Percentiles rank a stretch among this genome's conserved stretches.
These are phyloP conservation scores for Nasturtium officinale DNA, from an alignment of 345 rosid genomes.

Conservation along the genomic window DNA sequence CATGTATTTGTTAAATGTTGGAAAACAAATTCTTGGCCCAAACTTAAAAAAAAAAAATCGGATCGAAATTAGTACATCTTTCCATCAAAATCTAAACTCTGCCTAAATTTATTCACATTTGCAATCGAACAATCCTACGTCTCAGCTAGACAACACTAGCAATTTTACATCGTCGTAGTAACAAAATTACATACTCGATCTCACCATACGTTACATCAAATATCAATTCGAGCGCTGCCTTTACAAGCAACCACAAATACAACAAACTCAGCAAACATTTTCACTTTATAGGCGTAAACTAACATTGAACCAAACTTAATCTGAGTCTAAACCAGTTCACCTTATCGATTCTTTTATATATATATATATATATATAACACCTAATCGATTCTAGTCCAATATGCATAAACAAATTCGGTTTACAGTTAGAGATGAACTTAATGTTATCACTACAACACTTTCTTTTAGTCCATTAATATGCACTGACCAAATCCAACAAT, in stretches of 20 bases:
- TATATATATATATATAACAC: too few species aligned
- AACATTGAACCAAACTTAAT: neutral
- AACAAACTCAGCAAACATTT: neutral
- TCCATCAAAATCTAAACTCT: neutral
- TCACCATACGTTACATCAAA: neutral
- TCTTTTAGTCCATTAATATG: neutral
- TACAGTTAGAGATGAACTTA: neutral
- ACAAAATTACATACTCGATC: too few species aligned
- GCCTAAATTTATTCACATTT: neutral
- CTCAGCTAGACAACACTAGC: too few species aligned
- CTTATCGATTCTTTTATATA: neutral
- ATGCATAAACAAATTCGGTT: neutral
- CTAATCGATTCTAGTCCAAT: neutral
- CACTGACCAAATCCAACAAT: neutral
- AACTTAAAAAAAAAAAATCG: too few species aligned
- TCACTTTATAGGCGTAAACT: neutral
- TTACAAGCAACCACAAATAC: neutral
- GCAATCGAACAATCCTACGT: too few species aligned
- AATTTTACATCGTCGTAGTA: too few species aligned
- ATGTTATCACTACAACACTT: neutral
- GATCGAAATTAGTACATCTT: neutral
- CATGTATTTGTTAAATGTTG: neutral
- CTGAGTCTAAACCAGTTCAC: neutral
- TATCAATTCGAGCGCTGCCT: neutral
- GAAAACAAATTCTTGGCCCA: too few species aligned